phyloP scores from a whole-genome alignment of 805 yeast species.

The Ogataea wickerhamii region DNA sequence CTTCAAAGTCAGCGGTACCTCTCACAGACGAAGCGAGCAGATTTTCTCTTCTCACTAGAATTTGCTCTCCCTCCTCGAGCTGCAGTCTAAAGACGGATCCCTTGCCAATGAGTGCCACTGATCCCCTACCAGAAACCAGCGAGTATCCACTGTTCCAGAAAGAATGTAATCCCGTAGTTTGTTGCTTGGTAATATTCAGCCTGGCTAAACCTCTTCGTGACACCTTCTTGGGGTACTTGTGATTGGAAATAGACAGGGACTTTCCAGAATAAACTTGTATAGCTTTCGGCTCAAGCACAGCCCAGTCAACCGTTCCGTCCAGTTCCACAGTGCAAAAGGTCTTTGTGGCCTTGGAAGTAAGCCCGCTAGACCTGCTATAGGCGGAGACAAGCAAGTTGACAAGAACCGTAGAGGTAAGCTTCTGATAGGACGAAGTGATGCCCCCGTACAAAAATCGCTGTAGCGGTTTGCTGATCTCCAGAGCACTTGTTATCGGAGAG shows the following conservation, averaged over 20 bases:
- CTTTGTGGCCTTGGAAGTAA: constrained; percentile 22
- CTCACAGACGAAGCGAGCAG: constrained; percentile 49
- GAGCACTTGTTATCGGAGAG: constrained; percentile 20
- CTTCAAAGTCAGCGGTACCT: constrained; percentile 42
- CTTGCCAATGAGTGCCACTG: constrained; percentile 48
- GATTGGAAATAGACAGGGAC: constrained; percentile 40
- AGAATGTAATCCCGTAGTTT: constrained; percentile 40
- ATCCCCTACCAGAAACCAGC: constrained; percentile 55
- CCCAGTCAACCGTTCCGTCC: constrained; percentile 66
- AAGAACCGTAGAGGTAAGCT: constrained; percentile 46
- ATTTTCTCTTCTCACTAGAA: constrained; percentile 43
- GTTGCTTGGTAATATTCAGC: constrained; percentile 20
- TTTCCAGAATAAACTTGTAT: constrained; percentile 53
- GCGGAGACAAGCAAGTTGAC: constrained; percentile 43
- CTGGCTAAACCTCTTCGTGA: constrained; percentile 33
- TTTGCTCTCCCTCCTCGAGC: constrained; percentile 43
- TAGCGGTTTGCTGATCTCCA: constrained; percentile 37
- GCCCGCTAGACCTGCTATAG: constrained; percentile 14
- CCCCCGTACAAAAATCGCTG: constrained; percentile 44
- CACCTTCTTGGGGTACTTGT: constrained; percentile 37
- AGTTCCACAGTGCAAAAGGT: constrained; percentile 44
- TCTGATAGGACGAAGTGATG: constrained; percentile 43
- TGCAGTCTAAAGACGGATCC: constrained; percentile 51
- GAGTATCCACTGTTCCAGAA: constrained; percentile 41
- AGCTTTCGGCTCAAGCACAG: constrained; percentile 44